Base-by-base conservation (phyloP, 805 yeast species). In the Pichia thaimueangensis region DNA sequence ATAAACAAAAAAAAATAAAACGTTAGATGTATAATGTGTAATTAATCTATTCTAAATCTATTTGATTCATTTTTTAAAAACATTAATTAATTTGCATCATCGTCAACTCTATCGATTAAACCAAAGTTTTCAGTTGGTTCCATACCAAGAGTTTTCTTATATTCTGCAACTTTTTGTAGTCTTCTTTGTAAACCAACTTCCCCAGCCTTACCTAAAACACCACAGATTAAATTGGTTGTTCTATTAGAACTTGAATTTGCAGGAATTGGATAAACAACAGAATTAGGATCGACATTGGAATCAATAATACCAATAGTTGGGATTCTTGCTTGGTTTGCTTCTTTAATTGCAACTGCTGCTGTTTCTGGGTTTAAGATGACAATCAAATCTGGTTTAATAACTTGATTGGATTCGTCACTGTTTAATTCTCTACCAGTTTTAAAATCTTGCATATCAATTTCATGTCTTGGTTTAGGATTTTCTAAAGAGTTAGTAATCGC, bases 291-390 rank as follows among this genome's bases (percentile, higher is more conserved):
- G 60, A 84, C 80, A 63, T 93, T 91, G 19, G 97, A 89, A 65
- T 93, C 98, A 48, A 93, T 79, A 45, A 93, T 74, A 23, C 96
- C 97, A 54, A 93, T 79, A 0, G 97, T 88, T 45, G 98, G 98
- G 25, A 93, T 76, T 60, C 95, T 76, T 46, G 81, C 71, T 56
- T 78, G 78, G 52, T 78, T 74, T 48, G 97, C 93, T 65, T 93
- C 98, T 39, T 71, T 71, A 39, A 93, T 66, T 39, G 89, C 82
- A 53, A 79, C 81, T 55, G 86, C 71, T 68, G 86, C 86, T 58
- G 88, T 96, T 24, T 79, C 77, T 16, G 97, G 96, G 63, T 91
- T 91, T 63, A 93, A 70, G 40, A 89, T 64, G 22, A 93, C 84
- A 35, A 89, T 79, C 55, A 93, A 68, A 61, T 93, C 98, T 2